A percentile compares a stretch with the other conserved stretches of the same genome.
Evolutionary conservation across 2,329 filamentous ascomycete species (phyloP).

Genomic region (Beauveria sp.): DNA sequence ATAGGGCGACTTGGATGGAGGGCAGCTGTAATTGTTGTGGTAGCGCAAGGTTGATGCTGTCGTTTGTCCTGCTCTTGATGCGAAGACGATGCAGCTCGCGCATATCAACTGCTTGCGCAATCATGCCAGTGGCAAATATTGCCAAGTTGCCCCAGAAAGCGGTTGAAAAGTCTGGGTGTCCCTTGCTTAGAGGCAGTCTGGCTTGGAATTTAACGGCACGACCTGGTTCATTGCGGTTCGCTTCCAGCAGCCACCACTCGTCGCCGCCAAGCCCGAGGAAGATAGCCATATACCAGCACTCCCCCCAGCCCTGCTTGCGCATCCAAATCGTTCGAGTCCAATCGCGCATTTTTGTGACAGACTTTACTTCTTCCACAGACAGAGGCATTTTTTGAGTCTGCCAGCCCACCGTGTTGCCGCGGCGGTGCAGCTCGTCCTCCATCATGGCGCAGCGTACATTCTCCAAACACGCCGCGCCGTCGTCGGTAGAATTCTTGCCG

Average conservation of each 20-base stretch:
- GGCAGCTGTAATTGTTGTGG: slow-evolving; percentile 40
- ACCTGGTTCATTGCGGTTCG: slow-evolving; percentile 31
- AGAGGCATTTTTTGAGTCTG: slow-evolving; percentile 40
- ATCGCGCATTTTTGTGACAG: slow-evolving; percentile 55
- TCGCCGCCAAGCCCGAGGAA: slow-evolving; percentile 66
- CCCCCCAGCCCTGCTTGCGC: slow-evolving; percentile 61
- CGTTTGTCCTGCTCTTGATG: slow-evolving; percentile 32
- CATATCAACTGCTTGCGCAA: slow-evolving; percentile 42
- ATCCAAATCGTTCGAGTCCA: slow-evolving; percentile 62
- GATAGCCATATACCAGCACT: slow-evolving; percentile 65
- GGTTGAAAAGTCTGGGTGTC: slow-evolving; percentile 37
- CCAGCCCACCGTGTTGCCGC: slow-evolving; percentile 61
- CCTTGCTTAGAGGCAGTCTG: slow-evolving; percentile 36
- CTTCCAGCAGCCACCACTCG: slow-evolving; percentile 68
- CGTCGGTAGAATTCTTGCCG: slow-evolving; percentile 46
- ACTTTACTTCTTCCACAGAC: slow-evolving; percentile 47
- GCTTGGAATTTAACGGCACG: slow-evolving; percentile 26
- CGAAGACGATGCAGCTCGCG: slow-evolving; percentile 38
- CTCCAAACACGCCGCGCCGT: slow-evolving; percentile 52
- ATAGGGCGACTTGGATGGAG: slow-evolving; percentile 40
- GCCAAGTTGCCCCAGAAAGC: slow-evolving; percentile 47
- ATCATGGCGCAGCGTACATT: slow-evolving; percentile 54
- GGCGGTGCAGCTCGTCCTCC: slow-evolving; percentile 53
- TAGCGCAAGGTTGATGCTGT: slow-evolving; percentile 30
- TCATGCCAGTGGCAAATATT: slow-evolving; percentile 41